Evolutionary conservation across 78 protist genomes (phyloP).

Genomic region (slime mould (Dictyostelium discoideum)): DNA sequence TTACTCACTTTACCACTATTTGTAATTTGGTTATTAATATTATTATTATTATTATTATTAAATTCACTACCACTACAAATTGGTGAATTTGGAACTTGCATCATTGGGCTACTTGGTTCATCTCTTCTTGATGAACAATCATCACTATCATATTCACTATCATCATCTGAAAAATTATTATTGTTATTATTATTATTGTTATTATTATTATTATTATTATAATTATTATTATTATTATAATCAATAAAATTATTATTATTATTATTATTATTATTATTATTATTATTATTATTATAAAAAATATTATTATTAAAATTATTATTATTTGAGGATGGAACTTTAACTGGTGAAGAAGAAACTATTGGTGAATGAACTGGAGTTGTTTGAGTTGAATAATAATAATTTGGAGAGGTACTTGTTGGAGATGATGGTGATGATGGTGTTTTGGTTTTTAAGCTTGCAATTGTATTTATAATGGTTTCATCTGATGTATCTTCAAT

Average conservation of each 20-base stretch:
- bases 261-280: no score
- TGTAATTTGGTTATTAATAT: neutral
- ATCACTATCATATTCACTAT: neutral
- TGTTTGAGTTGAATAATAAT: neutral
- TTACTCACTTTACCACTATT: neutral
- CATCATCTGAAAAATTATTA: neutral
- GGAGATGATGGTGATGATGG: neutral
- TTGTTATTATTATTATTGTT: neutral
- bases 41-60: neutral
- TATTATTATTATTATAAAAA: neutral
- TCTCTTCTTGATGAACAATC: neutral
- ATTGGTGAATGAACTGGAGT: neutral
- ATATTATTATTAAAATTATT: neutral
- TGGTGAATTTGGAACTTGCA: slow-evolving; percentile 21
- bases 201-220: neutral
- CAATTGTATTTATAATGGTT: slow-evolving; percentile 17
- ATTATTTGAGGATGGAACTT: neutral
- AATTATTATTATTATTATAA: neutral
- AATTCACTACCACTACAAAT: neutral
- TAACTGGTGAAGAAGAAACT: neutral
- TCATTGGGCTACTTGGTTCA: slow-evolving; percentile 10
- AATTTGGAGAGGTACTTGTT: neutral
- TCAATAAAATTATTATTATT: neutral
- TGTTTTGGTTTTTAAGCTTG: slow-evolving; percentile 1
- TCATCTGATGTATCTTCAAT: neutral